Evolutionary conservation across 2,329 filamentous ascomycete species (phyloP).

Genomic region (Ophiocordyceps sinensis): DNA sequence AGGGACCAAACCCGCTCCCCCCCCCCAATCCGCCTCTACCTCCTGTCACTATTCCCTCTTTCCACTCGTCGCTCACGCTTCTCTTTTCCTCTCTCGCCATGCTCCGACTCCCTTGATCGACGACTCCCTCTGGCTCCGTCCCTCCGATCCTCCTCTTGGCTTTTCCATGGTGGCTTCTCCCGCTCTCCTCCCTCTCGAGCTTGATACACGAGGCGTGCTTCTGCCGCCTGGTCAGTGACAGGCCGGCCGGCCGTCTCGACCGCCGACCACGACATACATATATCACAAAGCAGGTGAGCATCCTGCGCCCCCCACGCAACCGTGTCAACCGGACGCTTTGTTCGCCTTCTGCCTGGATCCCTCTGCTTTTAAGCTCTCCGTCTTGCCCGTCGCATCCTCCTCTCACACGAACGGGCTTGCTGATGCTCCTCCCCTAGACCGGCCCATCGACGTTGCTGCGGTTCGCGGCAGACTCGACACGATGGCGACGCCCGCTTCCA

Average conservation of each 20-base stretch:
- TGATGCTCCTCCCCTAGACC: too few relatives aligned
- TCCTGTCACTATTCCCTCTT: neutral
- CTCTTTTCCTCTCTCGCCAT: neutral
- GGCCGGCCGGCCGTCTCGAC: neutral
- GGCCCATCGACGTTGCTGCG: neutral
- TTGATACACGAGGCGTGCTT: neutral
- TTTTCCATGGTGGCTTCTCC: neutral
- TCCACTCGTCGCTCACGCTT: neutral
- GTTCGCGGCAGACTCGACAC: constrained; percentile 2
- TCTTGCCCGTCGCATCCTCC: neutral
- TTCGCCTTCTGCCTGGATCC: too few relatives aligned
- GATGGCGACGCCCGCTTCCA: constrained; percentile 18
- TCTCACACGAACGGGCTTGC: too few relatives aligned
- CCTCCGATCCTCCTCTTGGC: neutral
- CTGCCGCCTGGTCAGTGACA: neutral
- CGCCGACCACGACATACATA: neutral
- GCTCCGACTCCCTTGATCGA: neutral
- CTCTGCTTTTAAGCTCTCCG: too few relatives aligned
- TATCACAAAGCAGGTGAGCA: neutral
- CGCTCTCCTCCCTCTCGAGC: neutral
- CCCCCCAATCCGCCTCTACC: neutral
- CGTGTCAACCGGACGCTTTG: too few relatives aligned
- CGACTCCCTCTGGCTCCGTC: neutral
- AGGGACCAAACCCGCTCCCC: neutral
- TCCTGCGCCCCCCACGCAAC: neutral